Evolutionary conservation across 1,284 basidiomycete species (phyloP), one percentile per base, ranked within the genome.

Genomic region (Rhodotorula glutinis): DNA sequence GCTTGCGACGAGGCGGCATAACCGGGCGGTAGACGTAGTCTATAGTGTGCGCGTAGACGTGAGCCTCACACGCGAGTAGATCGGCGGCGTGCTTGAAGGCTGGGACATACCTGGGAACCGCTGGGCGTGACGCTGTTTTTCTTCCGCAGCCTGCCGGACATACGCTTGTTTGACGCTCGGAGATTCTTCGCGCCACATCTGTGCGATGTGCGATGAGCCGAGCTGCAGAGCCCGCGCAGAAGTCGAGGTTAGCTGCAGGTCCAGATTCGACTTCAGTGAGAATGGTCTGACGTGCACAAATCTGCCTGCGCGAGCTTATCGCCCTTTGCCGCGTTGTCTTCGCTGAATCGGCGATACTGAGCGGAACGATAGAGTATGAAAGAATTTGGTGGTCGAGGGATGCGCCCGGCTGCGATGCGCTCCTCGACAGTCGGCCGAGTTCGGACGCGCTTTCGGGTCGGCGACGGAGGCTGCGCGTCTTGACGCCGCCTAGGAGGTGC

Each of bases 281-380:
- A 19, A 25, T 5, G 43, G 14, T 17, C 43, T n/a, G n/a, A n/a
- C 56, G n/a, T 23, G 57, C 62, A 63, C 1, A 63, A 49, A 2
- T 57, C 56, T 7, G 55, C 17, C 43, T 63, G 62, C 23, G 19
- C 29, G 7, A 49, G 56, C 49, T 38, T 29, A 2, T 25, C 41
- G 11, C 29, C 43, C 40, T 17, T 16, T 30, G 13, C 16, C n/a
- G 41, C 29, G 23, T 16, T 23, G 4, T 1, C 11, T 2, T 53
- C 55, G 17, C 23, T 19, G 2, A 57, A 25, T 29, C 33, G 49
- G 51, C 46, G 57, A 17, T 46, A 21, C 19, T 43, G 47, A 17
- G 56, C 56, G 30, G 62, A 57, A 19, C 62, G 62, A 43, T 63
- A 63, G n/a, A 63, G 49, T 43, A 63, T n/a, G 47, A 56, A 62